A percentile compares a stretch with the other conserved stretches of the same genome.
These are phyloP conservation scores for Solanum hybrid DNA, from an alignment of 305 asterid species.

Conservation along the genomic window DNA sequence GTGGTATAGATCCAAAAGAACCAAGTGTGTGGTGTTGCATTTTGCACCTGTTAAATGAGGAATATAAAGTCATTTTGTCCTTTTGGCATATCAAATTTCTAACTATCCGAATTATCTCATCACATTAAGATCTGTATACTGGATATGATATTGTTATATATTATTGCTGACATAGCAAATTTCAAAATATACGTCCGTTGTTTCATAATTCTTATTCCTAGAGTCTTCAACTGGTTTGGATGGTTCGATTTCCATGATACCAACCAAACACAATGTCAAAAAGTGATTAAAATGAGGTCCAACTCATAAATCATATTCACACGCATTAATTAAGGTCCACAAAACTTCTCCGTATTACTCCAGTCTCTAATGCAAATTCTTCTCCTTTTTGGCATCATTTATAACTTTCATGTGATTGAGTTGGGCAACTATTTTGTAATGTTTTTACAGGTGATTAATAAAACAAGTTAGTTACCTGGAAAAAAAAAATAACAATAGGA, in stretches of 20 bases:
- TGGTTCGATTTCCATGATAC: background rate
- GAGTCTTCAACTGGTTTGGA: background rate
- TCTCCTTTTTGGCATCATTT: background rate
- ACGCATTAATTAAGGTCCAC: background rate
- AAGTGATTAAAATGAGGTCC: background rate
- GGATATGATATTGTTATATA: no score
- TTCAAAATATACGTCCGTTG: background rate
- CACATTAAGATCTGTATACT: background rate
- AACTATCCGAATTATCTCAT: no score
- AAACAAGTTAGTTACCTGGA: background rate
- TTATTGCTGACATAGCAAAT: background rate
- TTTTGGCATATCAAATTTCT: background rate
- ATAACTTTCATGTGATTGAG: background rate
- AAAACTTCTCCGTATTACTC: background rate
- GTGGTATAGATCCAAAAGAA: background rate
- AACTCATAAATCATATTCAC: background rate
- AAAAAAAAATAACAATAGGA: no score
- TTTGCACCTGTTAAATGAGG: background rate
- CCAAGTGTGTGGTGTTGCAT: background rate
- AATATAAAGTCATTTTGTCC: background rate
- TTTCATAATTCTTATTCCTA: background rate
- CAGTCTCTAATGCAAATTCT: background rate
- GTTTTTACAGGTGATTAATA: no score
- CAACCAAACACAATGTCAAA: background rate
- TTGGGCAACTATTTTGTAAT: background rate